Conservation (phyloP, 208 protist species). For the Acanthamoeba triangularis region DNA sequence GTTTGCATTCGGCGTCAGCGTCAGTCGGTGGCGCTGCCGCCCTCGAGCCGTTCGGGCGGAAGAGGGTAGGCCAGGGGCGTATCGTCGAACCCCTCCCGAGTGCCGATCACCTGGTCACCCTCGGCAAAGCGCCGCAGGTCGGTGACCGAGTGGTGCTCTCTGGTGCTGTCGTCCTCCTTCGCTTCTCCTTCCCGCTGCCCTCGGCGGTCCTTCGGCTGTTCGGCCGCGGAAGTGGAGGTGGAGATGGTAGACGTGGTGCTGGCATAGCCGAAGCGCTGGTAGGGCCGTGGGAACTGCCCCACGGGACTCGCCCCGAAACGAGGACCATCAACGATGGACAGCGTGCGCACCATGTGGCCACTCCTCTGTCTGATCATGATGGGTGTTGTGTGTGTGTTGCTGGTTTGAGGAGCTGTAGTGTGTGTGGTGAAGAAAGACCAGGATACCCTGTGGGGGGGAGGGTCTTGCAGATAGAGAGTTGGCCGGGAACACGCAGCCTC, state of each 20-base stretch:
- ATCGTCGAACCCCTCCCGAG: constrained; percentile 33
- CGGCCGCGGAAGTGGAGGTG: background rate
- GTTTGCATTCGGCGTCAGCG: background rate
- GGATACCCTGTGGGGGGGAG: too few relatives aligned
- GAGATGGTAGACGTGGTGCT: background rate
- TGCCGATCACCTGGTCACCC: constrained; percentile 12
- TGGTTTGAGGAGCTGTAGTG: background rate
- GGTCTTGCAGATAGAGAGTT: background rate
- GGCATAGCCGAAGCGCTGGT: background rate
- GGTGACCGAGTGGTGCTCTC: background rate
- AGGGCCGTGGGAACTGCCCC: background rate
- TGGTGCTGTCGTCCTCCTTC: background rate
- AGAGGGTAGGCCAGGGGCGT: constrained; percentile 17
- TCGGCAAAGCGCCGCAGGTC: constrained; percentile 50
- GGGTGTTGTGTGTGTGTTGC: background rate
- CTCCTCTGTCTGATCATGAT: constrained; percentile 36
- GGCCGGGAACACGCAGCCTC: background rate
- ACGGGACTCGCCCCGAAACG: background rate
- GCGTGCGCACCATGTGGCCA: background rate
- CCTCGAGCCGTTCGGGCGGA: constrained; percentile 20
- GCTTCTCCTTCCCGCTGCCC: background rate
- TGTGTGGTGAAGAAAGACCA: too few relatives aligned
- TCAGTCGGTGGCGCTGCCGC: constrained; percentile 43
- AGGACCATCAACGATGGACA: background rate
- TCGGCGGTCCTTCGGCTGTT: background rate